Conservation (phyloP, 1,284 basidiomycete species). For the Trametes sp. region DNA sequence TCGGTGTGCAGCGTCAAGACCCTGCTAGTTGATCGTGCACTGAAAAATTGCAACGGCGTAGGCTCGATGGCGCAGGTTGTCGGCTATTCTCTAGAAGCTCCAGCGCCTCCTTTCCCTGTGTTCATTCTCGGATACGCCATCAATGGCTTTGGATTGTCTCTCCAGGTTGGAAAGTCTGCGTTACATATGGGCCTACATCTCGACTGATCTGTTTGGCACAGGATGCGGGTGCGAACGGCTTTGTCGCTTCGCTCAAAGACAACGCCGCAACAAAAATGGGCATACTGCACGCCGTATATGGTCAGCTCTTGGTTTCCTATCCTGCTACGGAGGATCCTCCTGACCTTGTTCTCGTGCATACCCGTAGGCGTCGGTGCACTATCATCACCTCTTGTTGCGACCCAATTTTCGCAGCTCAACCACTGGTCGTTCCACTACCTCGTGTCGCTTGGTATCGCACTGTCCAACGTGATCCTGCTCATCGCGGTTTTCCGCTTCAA, state of each 20-base stretch:
- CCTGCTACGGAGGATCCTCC: not conserved
- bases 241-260: constrained; percentile 55
- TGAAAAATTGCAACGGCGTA: not conserved
- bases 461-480: constrained; percentile 53
- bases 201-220: constrained; percentile 20
- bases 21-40: no score
- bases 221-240: constrained; percentile 67
- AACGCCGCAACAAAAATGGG: constrained; percentile 65
- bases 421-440: constrained; percentile 75
- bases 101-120: constrained; percentile 71
- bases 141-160: constrained; percentile 62
- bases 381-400: constrained; percentile 65
- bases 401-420: constrained; percentile 60
- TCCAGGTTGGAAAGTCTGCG: constrained; percentile 26
- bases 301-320: constrained; percentile 19
- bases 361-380: constrained; percentile 64
- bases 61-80: constrained; percentile 48
- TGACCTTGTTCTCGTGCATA: not conserved
- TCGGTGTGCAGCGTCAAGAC: constrained; percentile 29
- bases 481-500: constrained; percentile 60
- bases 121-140: constrained; percentile 66
- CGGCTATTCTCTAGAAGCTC: constrained; percentile 63
- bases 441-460: constrained; percentile 61
- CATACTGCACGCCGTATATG: constrained; percentile 60
- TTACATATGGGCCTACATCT: not conserved